Base-by-base conservation (phyloP, 192 early-diverging fungal genomes). In the Podila epigama region DNA sequence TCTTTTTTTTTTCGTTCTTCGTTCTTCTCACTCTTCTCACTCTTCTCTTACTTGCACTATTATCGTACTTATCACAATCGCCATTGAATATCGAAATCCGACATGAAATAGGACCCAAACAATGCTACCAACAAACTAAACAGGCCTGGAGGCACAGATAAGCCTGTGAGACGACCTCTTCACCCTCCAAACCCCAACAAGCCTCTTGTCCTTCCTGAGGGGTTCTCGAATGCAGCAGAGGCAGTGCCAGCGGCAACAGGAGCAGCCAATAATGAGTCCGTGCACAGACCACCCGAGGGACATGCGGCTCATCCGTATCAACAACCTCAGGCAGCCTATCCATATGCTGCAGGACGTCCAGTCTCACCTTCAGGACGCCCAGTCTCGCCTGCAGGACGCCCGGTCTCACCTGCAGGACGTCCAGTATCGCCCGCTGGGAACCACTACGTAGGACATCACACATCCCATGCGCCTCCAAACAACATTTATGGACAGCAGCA, bases 371-470 rank as follows among this genome's bases (percentile, higher is more conserved):
- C 31, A 13, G 12, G 37, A 3, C n/a, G 25, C 22, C n/a, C 37
- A 22, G 48, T 29, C 29, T 50, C 60, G 7, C 42, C 60, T 39
- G 41, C 41, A 6, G 13, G 41, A 6, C 41, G 41, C 2, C 41
- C 41, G 1, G 16, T 44, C 11, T 48, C 52, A 25, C 53, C 61
- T 11, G n/a, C 28, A n/a, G 55, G 57, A 13, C 51, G 66, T 41
- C 41, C 59, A 15, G 39, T 77, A 15, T 75, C 71, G 10, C 71
- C 71, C n/a, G 44, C 52, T 39, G 42, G 41, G 32, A 57, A 36
- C 12, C 58, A 52, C 20, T 66, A 54, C n/a, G 20, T 3, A 35
- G 61, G 52, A 31, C 42, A 48, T 9, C 53, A 27, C 1, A 28
- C 60, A 0, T 41, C 37, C 25, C 33, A 57, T 8, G 32, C 35